A percentile compares a stretch with the other conserved stretches of the same genome.
Evolutionary conservation across 768 basidiomycete species (phyloP).

Genomic region (Hebeloma cylindrosporum): DNA sequence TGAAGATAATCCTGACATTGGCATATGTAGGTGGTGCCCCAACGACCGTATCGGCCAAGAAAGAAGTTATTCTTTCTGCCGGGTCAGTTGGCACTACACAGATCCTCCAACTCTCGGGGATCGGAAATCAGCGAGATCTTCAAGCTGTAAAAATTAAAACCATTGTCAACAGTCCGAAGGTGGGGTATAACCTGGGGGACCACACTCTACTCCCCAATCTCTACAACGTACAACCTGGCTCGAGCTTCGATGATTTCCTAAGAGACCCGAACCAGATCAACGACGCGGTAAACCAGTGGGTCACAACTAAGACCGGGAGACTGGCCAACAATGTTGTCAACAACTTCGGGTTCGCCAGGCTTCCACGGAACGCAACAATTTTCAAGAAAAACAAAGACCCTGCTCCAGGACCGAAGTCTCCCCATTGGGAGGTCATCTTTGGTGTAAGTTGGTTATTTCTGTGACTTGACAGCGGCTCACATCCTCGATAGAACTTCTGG

Average conservation of each 20-base stretch:
- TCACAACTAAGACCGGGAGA: slow-evolving; percentile 29
- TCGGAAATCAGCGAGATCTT: slow-evolving; percentile 16
- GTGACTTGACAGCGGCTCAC: not conserved
- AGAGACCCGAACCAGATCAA: slow-evolving; percentile 1
- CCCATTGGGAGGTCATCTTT: slow-evolving; percentile 30
- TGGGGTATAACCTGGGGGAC: slow-evolving; percentile 21
- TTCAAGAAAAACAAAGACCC: slow-evolving; percentile 20
- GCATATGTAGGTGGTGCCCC: not conserved
- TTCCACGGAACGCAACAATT: slow-evolving; percentile 29
- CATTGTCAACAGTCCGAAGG: slow-evolving; percentile 15
- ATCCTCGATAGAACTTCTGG: slow-evolving; percentile 19
- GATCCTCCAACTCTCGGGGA: slow-evolving; percentile 20
- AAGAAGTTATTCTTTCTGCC: slow-evolving; percentile 20
- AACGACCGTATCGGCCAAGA: slow-evolving; percentile 13
- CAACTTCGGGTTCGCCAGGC: slow-evolving; percentile 27
- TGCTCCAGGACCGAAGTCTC: slow-evolving; percentile 16
- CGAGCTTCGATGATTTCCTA: slow-evolving; percentile 6
- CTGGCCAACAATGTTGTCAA: slow-evolving; percentile 34
- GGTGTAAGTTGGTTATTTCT: slow-evolving; percentile 23
- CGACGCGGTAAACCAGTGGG: slow-evolving; percentile 27
- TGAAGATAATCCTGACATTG: not conserved
- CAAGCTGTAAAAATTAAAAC: slow-evolving; percentile 6
- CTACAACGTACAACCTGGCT: not conserved
- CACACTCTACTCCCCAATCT: slow-evolving; percentile 12
- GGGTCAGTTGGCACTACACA: slow-evolving; percentile 22